Conservation (phyloP, 352 stramenopile genomes). For the Globisporangium megalacanthum region DNA sequence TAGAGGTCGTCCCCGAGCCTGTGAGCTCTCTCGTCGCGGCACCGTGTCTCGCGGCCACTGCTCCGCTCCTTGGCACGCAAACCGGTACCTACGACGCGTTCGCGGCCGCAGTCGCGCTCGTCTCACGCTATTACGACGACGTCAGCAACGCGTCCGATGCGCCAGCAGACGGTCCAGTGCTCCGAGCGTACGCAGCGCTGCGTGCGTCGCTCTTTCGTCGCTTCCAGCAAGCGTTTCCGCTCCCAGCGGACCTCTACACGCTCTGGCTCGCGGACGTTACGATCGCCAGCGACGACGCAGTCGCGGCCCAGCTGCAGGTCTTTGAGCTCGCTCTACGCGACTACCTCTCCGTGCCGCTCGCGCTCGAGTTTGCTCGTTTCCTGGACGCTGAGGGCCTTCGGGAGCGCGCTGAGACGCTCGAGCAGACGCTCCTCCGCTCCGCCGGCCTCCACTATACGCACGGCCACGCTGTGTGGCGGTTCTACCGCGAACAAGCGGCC, state of each 20-base stretch:
- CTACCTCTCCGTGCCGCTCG: conserved; percentile 53
- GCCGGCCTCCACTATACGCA: conserved; percentile 46
- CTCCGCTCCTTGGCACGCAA: conserved; percentile 11
- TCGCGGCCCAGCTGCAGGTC: conserved; percentile 22
- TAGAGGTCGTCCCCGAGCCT: conserved; percentile 28
- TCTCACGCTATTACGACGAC: conserved; percentile 23
- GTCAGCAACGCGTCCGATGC: not conserved
- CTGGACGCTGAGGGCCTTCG: conserved; percentile 14
- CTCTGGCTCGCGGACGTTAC: conserved; percentile 44
- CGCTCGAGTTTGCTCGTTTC: conserved; percentile 32
- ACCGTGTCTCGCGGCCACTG: conserved; percentile 13
- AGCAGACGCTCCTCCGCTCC: conserved; percentile 26
- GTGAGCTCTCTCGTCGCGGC: not conserved
- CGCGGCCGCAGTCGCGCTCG: conserved; percentile 24
- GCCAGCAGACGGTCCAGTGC: conserved; percentile 6
- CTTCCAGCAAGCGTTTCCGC: conserved; percentile 52
- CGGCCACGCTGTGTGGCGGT: conserved; percentile 57
- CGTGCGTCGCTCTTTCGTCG: conserved; percentile 27
- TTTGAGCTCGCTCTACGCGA: conserved; percentile 35
- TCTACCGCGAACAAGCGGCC: conserved; percentile 37
- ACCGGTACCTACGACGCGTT: conserved; percentile 33
- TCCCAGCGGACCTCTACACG: conserved; percentile 50
- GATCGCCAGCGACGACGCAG: not conserved
- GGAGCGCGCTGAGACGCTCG: conserved; percentile 13
- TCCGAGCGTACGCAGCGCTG: conserved; percentile 17